These are phyloP conservation scores for Trichocladium antarcticum DNA, from an alignment of 495 filamentous ascomycete species.

Conservation along the genomic window DNA sequence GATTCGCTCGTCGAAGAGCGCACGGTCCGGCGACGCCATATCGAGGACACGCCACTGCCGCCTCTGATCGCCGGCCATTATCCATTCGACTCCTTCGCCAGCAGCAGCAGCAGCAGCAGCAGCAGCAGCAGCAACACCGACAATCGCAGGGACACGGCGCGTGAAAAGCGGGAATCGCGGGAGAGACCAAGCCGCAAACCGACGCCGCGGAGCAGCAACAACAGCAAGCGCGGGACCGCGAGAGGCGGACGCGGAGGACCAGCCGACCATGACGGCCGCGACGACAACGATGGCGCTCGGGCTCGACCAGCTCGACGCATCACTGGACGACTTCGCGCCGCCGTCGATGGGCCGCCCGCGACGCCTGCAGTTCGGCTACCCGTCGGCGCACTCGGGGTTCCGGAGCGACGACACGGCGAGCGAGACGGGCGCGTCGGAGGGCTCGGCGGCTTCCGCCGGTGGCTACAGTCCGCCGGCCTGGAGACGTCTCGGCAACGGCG, in stretches of 20 bases:
- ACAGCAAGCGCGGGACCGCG: constrained; percentile 8
- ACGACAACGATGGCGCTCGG: constrained; percentile 41
- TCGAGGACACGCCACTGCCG: constrained; percentile 17
- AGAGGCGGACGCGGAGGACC: background rate
- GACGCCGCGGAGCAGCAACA: constrained; percentile 6
- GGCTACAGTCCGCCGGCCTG: constrained; percentile 48
- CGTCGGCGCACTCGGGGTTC: constrained; percentile 68
- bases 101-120: background rate
- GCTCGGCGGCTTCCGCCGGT: constrained; percentile 34
- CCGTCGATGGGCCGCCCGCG: constrained; percentile 27
- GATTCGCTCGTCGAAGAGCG: constrained; percentile 2
- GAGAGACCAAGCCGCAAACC: constrained; percentile 2
- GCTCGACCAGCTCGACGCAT: constrained; percentile 62
- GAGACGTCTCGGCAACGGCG: constrained; percentile 42
- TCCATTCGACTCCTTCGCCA: background rate
- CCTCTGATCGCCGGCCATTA: constrained; percentile 15
- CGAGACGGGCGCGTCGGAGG: constrained; percentile 28
- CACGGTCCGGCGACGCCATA: constrained; percentile 10
- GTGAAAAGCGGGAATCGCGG: background rate
- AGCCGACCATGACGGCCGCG: constrained; percentile 22
- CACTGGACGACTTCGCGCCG: constrained; percentile 67
- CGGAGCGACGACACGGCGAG: constrained; percentile 46
- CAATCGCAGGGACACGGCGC: background rate
- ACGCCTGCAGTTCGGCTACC: constrained; percentile 47
- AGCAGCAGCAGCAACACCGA: background rate